Evolutionary conservation across 1,284 basidiomycete species (phyloP).

Genomic region (Microbotryum saponariae): DNA sequence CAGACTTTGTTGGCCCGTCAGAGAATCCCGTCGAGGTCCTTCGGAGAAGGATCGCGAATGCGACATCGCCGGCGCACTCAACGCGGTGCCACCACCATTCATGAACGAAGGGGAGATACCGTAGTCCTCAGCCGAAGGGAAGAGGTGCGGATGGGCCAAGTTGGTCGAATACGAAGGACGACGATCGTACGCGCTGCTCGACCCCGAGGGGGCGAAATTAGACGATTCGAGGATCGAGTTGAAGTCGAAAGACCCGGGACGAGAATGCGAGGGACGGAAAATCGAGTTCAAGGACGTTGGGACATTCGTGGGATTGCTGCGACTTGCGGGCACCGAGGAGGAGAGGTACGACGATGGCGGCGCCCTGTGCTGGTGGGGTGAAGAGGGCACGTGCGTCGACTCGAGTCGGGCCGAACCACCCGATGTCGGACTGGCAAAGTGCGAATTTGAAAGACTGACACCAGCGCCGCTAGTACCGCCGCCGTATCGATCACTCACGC

Average conservation of each 20-base stretch:
- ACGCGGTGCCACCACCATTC: not conserved
- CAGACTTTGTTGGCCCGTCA: conserved; percentile 4
- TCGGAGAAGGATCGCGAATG: conserved; percentile 19
- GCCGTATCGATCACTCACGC: not conserved
- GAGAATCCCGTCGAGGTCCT: conserved; percentile 2
- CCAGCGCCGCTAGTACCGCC: not conserved
- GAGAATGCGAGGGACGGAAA: not conserved
- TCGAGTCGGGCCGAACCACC: not conserved
- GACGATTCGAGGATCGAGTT: not conserved
- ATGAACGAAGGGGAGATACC: conserved; percentile 2
- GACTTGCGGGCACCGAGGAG: not conserved
- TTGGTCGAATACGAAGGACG: not conserved
- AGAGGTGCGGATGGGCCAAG: not conserved
- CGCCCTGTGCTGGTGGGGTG: conserved; percentile 1
- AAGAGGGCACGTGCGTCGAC: not conserved
- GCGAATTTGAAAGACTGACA: not conserved
- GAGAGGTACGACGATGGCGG: not conserved
- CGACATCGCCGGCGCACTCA: not conserved
- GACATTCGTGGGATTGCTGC: not conserved
- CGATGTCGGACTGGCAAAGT: not conserved
- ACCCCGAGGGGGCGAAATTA: not conserved
- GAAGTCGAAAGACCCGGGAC: not conserved
- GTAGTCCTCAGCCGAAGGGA: conserved; percentile 18
- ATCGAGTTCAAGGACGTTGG: not conserved
- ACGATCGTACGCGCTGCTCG: not conserved